Evolutionary conservation across 2,329 filamentous ascomycete species (phyloP).

Genomic region (Thermoascus crustaceus): DNA sequence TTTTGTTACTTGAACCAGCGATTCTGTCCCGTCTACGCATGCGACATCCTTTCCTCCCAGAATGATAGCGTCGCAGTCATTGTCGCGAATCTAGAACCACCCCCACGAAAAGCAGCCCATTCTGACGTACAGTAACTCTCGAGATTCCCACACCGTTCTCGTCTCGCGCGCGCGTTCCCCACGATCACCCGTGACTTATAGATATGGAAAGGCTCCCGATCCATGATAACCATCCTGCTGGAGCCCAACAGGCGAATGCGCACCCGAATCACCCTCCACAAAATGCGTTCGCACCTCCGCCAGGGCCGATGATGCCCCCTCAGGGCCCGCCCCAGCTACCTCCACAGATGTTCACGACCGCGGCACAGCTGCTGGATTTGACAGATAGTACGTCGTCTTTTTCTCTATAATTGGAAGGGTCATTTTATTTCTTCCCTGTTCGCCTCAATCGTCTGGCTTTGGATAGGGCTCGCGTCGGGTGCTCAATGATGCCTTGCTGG

Average conservation of each 20-base stretch:
- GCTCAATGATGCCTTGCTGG: no score
- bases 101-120: constrained; percentile 1
- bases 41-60: no score
- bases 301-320: constrained; percentile 14
- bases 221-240: constrained; percentile 24
- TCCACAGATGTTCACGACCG: constrained; percentile 97
- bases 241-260: constrained; percentile 19
- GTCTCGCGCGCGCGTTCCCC: constrained; percentile 8
- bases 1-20: no score
- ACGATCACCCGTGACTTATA: constrained; percentile 4
- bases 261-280: constrained; percentile 21
- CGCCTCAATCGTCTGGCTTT: no score
- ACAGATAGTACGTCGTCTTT: constrained; percentile 74
- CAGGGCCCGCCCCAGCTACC: constrained; percentile 41
- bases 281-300: constrained; percentile 16
- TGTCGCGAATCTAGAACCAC: constrained; percentile 1
- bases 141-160: constrained; percentile 5
- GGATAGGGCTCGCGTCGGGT: no score
- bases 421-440: no score
- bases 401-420: constrained; percentile 16
- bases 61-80: constrained; percentile 10
- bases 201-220: constrained; percentile 31
- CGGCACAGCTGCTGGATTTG: constrained; percentile 86
- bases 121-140: constrained; percentile 1
- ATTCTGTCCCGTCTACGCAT: no score